Base-by-base conservation (phyloP, 805 yeast genomes). In the Suhomyces emberorum region DNA sequence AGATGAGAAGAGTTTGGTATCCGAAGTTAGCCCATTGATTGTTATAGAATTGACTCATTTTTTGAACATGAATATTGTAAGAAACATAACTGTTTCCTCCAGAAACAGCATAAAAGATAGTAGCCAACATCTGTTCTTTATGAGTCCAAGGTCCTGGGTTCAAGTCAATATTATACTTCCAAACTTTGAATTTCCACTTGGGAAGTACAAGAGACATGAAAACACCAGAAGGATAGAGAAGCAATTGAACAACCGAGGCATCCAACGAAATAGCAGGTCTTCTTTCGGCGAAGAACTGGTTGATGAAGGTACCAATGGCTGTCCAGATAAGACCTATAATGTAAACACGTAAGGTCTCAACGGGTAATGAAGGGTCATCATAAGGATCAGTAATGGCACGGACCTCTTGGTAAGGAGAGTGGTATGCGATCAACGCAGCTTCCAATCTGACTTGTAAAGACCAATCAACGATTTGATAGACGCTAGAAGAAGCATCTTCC, bases 91-190 rank as follows among this genome's bases (percentile, higher is more conserved):
- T 44, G 39, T 49, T 47, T 21, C 61, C 48, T 24, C 53, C 48
- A 27, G 65, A 61, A 21, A 65, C 63, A 31, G 63, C 54, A 47
- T 51, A 62, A 47, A 63, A 62, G 17, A 69, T 49, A 5, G 86
- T 75, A 1, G 81, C 66, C 41, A 81, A 67, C 79, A 78, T 77
- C 54, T 81, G 86, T 48, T 80, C 85, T 51, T 80, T 80, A 44
- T 57, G 65, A 20, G 66, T 61, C 81, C 83, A 81, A 10, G 82
- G 81, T 9, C 85, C 83, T 2, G 81, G 82, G 51, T 77, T 77
- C 33, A 79, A 52, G 9, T 44, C 46, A 15, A 48, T 5, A 6
- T 27, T 28, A 28, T 29, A 34, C 11, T 30, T 34, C 43, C 44
- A 38, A 7, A 46, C 12, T 23, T 17, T 34, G 15, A 34, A 34